phyloP scores from a whole-genome alignment of 176 grass and related monocot genomes.

The Aegilops sharonensis region DNA sequence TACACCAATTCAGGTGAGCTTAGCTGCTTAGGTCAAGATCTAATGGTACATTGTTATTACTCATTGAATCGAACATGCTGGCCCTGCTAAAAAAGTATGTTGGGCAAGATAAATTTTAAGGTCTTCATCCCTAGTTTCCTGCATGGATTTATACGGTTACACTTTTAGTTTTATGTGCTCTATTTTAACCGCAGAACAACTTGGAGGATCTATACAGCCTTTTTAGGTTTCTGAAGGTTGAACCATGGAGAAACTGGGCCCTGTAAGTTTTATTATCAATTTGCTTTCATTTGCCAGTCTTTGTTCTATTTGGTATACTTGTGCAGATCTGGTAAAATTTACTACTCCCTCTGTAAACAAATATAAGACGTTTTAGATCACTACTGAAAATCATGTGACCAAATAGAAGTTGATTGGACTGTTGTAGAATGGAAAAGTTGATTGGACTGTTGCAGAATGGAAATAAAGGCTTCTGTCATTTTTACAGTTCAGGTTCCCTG shows the following conservation, averaged over 20 bases:
- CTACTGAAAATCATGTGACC: background rate
- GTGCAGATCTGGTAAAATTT: conserved; percentile 8
- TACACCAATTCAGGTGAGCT: conserved; percentile 89
- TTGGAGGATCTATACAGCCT: conserved; percentile 97
- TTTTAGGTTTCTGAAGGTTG: conserved; percentile 86
- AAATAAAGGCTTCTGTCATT: background rate
- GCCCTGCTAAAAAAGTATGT: background rate
- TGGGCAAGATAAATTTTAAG: background rate
- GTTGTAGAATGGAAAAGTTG: background rate
- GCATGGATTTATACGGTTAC: conserved; percentile 17
- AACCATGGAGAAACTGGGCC: conserved; percentile 86
- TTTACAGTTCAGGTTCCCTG: background rate
- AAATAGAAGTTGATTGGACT: background rate
- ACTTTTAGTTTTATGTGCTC: conserved; percentile 34
- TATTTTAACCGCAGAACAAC: conserved; percentile 68
- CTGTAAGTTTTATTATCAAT: conserved; percentile 62
- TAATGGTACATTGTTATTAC: background rate
- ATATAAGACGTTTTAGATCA: no score
- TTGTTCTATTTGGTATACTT: background rate
- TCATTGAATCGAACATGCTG: conserved; percentile 12
- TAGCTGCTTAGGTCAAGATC: conserved; percentile 13
- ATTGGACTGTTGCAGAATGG: background rate
- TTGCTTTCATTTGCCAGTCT: conserved; percentile 21
- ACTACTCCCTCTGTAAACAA: no score
- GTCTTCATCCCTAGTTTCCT: conserved; percentile 5